These are phyloP conservation scores for Neurospora sp. DNA, from an alignment of 495 filamentous ascomycete genomes.

Conservation along the genomic window DNA sequence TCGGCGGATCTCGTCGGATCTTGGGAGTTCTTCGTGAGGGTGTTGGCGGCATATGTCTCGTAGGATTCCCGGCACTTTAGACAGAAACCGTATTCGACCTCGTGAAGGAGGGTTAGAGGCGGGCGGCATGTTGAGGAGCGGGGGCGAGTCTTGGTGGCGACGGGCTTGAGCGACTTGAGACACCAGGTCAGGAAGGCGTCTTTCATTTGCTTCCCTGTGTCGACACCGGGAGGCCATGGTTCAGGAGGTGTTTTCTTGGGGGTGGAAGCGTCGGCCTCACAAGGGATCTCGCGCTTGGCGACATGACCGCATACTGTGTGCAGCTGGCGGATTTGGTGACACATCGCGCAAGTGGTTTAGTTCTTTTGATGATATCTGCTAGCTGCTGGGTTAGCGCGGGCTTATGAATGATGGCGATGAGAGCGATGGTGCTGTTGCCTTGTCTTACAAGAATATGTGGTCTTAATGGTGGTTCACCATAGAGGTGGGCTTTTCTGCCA, in stretches of 20 bases:
- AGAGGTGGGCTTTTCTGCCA: fast-evolving
- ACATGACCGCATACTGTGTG: not conserved
- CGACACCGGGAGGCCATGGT: not conserved
- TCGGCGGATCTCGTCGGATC: not conserved
- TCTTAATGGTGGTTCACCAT: not conserved
- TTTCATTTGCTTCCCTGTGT: not conserved
- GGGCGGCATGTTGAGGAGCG: not conserved
- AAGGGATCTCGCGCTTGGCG: not conserved
- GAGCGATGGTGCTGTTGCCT: not conserved
- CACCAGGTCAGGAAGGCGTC: not conserved
- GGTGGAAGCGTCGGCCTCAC: fast-evolving
- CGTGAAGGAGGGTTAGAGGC: not conserved
- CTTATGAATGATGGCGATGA: not conserved
- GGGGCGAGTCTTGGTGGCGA: not conserved
- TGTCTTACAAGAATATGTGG: fast-evolving
- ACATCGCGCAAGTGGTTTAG: not conserved
- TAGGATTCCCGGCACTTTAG: not conserved
- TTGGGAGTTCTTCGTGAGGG: not conserved
- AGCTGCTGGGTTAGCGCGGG: not conserved
- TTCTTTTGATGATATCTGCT: fast-evolving
- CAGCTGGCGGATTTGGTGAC: not conserved
- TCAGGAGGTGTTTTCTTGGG: fast-evolving
- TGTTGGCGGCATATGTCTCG: not conserved
- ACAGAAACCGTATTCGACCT: not conserved
- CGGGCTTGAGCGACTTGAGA: not conserved